Conservation (phyloP, 805 yeast species). For the Saccharomycopsis vini region DNA sequence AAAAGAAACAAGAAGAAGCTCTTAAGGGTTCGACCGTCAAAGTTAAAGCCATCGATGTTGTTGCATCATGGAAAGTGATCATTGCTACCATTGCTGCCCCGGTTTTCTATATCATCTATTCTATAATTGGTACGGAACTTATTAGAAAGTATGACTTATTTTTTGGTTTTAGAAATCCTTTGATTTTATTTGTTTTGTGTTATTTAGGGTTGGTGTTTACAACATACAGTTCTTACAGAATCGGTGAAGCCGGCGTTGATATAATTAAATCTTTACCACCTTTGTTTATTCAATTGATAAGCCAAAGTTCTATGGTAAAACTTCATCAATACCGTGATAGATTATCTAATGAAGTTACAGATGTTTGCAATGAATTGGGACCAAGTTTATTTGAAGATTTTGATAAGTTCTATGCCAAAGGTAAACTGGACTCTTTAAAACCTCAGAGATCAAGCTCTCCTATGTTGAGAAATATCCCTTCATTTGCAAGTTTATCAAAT, state of each 20-base stretch:
- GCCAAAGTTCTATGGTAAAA: constrained; percentile 37
- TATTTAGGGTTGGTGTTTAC: constrained; percentile 62
- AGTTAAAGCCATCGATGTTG: constrained; percentile 84
- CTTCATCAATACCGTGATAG: constrained; percentile 53
- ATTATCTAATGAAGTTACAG: constrained; percentile 67
- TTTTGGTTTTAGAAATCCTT: constrained; percentile 16
- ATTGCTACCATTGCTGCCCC: constrained; percentile 89
- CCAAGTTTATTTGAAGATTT: constrained; percentile 84
- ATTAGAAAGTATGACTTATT: constrained; percentile 26
- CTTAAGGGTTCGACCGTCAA: constrained; percentile 83
- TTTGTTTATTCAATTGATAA: constrained; percentile 37
- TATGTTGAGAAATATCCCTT: constrained; percentile 1
- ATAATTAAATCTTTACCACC: constrained; percentile 77
- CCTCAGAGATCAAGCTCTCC: not conserved
- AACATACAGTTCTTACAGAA: constrained; percentile 82
- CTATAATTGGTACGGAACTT: constrained; percentile 43
- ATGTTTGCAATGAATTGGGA: constrained; percentile 70
- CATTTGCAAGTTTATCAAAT: constrained; percentile 11
- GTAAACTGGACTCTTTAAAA: constrained; percentile 9
- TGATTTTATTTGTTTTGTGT: constrained; percentile 38
- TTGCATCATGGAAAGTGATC: constrained; percentile 95
- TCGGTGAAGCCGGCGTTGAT: constrained; percentile 93
- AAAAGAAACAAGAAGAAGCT: constrained; percentile 65
- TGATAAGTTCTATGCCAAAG: constrained; percentile 32
- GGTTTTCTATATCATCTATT: constrained; percentile 70